Evolutionary conservation across 768 basidiomycete genomes (phyloP).

Genomic region (Mycena latifolia): DNA sequence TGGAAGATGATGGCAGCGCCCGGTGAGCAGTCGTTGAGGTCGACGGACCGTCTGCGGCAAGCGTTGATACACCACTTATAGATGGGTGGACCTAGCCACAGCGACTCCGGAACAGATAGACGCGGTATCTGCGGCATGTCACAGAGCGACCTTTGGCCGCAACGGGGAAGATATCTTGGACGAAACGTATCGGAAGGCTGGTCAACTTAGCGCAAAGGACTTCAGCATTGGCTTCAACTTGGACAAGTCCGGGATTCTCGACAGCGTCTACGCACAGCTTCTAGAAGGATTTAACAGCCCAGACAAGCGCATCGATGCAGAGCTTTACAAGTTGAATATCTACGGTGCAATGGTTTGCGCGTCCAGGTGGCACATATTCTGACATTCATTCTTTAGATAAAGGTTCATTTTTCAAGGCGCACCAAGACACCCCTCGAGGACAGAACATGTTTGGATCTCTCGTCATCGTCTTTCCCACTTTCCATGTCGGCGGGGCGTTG

Average conservation of each 20-base stretch:
- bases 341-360: conserved; percentile 44
- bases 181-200: conserved; percentile 50
- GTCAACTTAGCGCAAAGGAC: conserved; percentile 45
- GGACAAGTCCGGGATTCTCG: conserved; percentile 39
- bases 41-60: no score
- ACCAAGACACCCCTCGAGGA: conserved; percentile 54
- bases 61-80: no score
- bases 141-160: conserved; percentile 48
- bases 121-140: conserved; percentile 43
- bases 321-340: conserved; percentile 56
- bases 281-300: conserved; percentile 29
- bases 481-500: conserved; percentile 54
- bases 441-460: conserved; percentile 57
- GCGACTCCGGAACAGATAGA: no score
- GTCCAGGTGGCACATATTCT: neutral
- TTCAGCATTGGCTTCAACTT: conserved; percentile 45
- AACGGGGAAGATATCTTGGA: conserved; percentile 47
- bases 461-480: conserved; percentile 55
- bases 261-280: conserved; percentile 33
- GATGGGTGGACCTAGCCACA: no score
- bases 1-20: no score
- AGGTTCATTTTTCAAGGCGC: conserved; percentile 56
- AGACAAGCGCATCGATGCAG: conserved; percentile 36
- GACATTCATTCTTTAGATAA: conserved; percentile 31
- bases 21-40: no score